Evolutionary conservation across 1,284 basidiomycete species (phyloP), one percentile per base, ranked within the genome.

Genomic region (Chiua sp.): DNA sequence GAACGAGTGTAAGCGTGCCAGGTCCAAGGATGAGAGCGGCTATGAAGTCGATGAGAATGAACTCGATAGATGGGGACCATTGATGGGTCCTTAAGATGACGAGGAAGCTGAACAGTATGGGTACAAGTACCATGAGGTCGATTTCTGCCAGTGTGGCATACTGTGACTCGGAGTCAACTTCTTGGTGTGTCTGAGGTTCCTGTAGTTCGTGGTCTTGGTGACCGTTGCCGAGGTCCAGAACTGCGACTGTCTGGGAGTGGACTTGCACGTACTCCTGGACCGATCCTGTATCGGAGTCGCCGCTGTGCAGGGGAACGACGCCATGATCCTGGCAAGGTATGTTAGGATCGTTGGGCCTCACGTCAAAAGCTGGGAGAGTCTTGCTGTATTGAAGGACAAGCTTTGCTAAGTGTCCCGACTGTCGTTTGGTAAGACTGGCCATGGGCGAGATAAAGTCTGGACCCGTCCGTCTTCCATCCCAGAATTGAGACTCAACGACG

Each of bases 391-490:
- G 37, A 5, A 67, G 55, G 48, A 67, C 5, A 7, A 69, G 63
- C n/a, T 50, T 59, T 3, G 65, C 63, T 1, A 67, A 55, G 47
- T 59, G 30, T 32, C 30, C 30, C 30, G 30, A 32, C 30, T 32
- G 65, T 3, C 67, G 63, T 52, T 67, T 69, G 23, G 55, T 49
- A 33, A 67, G 62, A 35, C 67, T 65, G 37, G 63, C n/a, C 59
- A 67, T 67, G 11, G 67, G 65, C 8, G 47, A 35, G 49, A 67
- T n/a, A 33, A 65, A 65, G 3, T 69, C 67, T 13, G 67, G 65
- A 3, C 65, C 67, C 7, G 65, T 65, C 32, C 63, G 59, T 35
- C 57, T 65, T 49, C 65, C 63, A 59, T 69, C 63, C 59, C 62
- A 65, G 39, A 67, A 63, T 30, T 61, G 66, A 7, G 65, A 67